Percentiles rank a stretch among this genome's conserved stretches.
Evolutionary conservation across 2,329 filamentous ascomycete species (phyloP).

Genomic region (Scopulariopsis brevicaulis): DNA sequence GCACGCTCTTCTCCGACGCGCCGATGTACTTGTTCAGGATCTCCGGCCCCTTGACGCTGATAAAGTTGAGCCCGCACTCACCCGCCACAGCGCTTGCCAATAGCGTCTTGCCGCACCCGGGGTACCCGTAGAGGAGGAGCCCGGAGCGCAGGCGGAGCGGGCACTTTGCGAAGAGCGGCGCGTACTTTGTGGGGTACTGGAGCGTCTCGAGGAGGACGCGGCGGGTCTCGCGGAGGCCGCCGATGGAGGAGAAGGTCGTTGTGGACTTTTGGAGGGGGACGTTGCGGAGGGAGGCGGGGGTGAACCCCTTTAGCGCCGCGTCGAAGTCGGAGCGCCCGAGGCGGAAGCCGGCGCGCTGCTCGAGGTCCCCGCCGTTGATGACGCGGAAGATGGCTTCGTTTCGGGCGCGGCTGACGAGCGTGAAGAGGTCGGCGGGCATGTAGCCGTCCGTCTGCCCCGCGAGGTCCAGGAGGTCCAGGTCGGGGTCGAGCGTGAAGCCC

Average conservation of each 20-base stretch:
- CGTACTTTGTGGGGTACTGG: constrained; percentile 95
- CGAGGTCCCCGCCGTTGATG: constrained; percentile 42
- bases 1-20: constrained; percentile 89
- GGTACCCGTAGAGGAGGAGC: constrained; percentile 85
- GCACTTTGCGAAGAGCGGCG: constrained; percentile 93
- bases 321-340: constrained; percentile 71
- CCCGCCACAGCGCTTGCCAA: constrained; percentile 94
- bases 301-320: constrained; percentile 80
- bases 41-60: constrained; percentile 94
- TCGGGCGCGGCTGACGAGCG: constrained; percentile 76
- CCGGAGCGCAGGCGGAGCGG: constrained; percentile 90
- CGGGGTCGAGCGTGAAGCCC: constrained; percentile 62
- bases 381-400: constrained; percentile 88
- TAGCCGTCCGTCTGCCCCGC: constrained; percentile 94
- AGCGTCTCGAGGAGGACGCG: constrained; percentile 89
- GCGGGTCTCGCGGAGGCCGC: constrained; percentile 75
- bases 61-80: constrained; percentile 96
- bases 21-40: constrained; percentile 99
- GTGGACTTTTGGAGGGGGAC: constrained; percentile 89
- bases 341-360: constrained; percentile 40
- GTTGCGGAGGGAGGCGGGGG: constrained; percentile 85
- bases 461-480: constrained; percentile 84
- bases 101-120: constrained; percentile 92
- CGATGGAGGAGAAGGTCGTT: constrained; percentile 86
- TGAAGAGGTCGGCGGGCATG: constrained; percentile 86